Evolutionary conservation across 1,284 basidiomycete species (phyloP).

Genomic region (Cystobasidiaceae sp.): DNA sequence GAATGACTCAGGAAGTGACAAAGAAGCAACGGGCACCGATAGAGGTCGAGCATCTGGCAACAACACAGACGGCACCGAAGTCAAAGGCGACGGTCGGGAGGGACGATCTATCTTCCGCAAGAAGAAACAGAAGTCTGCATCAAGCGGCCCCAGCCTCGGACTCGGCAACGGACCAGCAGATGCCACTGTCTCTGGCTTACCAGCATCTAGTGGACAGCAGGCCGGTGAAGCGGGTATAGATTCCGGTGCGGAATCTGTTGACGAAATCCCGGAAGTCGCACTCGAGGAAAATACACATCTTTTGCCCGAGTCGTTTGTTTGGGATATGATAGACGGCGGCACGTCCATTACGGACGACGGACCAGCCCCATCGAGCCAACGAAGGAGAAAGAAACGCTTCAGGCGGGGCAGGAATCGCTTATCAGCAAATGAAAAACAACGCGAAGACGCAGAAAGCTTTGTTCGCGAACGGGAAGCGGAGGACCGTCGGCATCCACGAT

Average conservation of each 20-base stretch:
- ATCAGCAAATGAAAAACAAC: conserved; percentile 14
- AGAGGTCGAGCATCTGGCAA: conserved; percentile 7
- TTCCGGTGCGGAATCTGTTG: conserved; percentile 37
- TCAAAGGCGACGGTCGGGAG: conserved; percentile 6
- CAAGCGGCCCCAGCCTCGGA: background rate
- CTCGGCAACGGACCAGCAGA: background rate
- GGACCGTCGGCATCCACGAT: background rate
- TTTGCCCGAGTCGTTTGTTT: conserved; percentile 80
- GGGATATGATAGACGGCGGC: conserved; percentile 41
- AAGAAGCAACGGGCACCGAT: background rate
- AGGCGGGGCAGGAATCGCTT: conserved; percentile 18
- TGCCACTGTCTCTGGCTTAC: background rate
- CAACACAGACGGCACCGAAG: background rate
- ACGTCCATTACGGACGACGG: conserved; percentile 22
- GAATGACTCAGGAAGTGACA: conserved; percentile 22
- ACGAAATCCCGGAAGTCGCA: conserved; percentile 62
- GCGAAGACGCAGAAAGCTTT: background rate
- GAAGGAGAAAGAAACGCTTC: conserved; percentile 23
- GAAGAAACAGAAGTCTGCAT: conserved; percentile 8
- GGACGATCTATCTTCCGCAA: conserved; percentile 24
- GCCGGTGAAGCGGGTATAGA: conserved; percentile 38
- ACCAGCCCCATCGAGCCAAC: background rate
- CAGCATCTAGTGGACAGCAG: background rate
- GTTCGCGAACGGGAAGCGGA: background rate
- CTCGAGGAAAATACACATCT: conserved; percentile 92